Percentiles rank a stretch among this genome's conserved stretches.
phyloP scores from a whole-genome alignment of 2,329 filamentous ascomycete species.

The Cordyceps sp. region DNA sequence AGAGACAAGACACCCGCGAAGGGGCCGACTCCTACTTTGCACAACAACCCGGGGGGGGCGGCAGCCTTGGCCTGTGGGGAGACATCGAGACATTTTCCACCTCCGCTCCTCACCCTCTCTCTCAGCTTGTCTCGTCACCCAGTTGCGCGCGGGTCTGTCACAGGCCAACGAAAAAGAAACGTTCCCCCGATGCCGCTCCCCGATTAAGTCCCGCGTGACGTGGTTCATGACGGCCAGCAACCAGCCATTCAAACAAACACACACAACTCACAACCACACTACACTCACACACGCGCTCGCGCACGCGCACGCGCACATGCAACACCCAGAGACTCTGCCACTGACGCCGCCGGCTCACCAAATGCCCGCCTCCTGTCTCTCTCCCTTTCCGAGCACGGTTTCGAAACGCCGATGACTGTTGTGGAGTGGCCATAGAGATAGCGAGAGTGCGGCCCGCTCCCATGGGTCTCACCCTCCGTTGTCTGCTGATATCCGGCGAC shows the following conservation, averaged over 20 bases:
- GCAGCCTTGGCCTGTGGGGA: background rate
- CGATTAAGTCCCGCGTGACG: constrained; percentile 1
- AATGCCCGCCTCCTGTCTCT: too few relatives aligned
- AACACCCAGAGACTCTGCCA: too few relatives aligned
- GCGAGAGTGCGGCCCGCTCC: constrained; percentile 1
- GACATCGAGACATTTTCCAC: background rate
- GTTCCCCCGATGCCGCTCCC: background rate
- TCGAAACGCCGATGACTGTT: too few relatives aligned
- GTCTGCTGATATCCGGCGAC: constrained; percentile 2
- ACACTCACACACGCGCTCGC: background rate
- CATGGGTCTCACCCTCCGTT: background rate
- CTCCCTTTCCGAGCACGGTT: too few relatives aligned
- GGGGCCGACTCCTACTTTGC: background rate
- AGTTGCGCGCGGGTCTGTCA: constrained; percentile 1
- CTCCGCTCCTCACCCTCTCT: background rate
- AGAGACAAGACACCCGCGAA: background rate
- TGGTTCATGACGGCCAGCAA: background rate
- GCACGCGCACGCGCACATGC: background rate
- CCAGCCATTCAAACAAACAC: background rate
- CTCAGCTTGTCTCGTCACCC: constrained; percentile 1
- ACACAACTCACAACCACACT: background rate
- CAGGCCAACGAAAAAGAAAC: constrained; percentile 2
- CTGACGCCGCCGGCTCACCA: too few relatives aligned
- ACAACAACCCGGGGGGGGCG: background rate
- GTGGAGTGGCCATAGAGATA: background rate